Evolutionary conservation across 306 rosid genomes (phyloP).

Genomic region (Pueraria montana): DNA sequence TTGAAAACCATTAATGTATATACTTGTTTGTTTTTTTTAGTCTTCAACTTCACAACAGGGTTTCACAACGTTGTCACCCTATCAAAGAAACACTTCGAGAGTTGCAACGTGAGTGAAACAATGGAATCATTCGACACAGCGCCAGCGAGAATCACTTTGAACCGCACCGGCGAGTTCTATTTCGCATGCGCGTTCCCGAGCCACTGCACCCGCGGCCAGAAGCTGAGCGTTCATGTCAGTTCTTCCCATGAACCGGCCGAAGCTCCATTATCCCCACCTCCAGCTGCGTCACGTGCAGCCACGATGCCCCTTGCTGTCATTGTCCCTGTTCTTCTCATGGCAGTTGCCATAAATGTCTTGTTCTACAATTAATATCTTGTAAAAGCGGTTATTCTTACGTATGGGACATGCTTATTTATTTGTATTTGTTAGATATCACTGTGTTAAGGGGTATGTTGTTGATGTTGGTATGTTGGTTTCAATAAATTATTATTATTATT

Average conservation of each 20-base stretch:
- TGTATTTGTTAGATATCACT: too few relatives aligned
- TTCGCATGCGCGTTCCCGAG: neutral
- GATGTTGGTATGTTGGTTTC: too few relatives aligned
- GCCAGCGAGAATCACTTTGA: conserved; percentile 16
- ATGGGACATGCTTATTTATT: neutral
- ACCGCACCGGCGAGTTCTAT: neutral
- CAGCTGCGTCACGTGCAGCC: neutral
- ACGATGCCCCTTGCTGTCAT: neutral
- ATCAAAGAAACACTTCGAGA: neutral
- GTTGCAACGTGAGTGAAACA: neutral
- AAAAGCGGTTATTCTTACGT: neutral
- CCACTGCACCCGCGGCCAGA: conserved; percentile 25
- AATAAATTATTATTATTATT: too few relatives aligned
- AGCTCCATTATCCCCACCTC: too few relatives aligned
- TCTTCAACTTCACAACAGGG: conserved; percentile 35
- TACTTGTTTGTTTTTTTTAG: neutral
- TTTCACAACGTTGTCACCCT: conserved; percentile 24
- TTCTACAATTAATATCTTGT: neutral
- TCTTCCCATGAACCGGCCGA: neutral
- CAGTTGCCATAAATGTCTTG: conserved; percentile 4
- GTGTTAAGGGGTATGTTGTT: too few relatives aligned
- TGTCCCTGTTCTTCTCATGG: conserved; percentile 14
- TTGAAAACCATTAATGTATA: neutral
- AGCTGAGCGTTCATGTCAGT: neutral
- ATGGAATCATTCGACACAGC: neutral